These are phyloP conservation scores for Scopulariopsis brevicaulis DNA, from an alignment of 2,329 filamentous ascomycete species.

Conservation along the genomic window DNA sequence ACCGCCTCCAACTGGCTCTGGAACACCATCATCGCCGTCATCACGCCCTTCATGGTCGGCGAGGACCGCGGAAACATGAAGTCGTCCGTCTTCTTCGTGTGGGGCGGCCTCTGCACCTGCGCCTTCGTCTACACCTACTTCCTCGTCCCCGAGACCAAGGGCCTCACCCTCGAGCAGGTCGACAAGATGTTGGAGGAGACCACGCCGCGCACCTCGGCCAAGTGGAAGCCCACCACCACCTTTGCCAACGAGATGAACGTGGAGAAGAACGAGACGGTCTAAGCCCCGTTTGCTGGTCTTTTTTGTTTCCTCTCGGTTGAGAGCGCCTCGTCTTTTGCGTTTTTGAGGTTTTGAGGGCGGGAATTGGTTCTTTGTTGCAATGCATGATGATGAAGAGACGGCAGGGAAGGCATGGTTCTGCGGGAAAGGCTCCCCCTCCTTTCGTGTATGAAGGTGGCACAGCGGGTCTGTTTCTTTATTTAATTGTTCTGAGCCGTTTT, in stretches of 20 bases:
- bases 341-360: too few species aligned
- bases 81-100: conserved; percentile 64
- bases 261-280: not conserved
- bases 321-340: too few species aligned
- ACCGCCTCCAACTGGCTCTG: conserved; percentile 89
- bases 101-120: conserved; percentile 53
- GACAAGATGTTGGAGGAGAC: conserved; percentile 85
- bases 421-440: too few species aligned
- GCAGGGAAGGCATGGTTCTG: too few species aligned
- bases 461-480: too few species aligned
- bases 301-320: too few species aligned
- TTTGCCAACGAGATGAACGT: conserved; percentile 33
- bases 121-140: conserved; percentile 59
- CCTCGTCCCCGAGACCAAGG: conserved; percentile 65
- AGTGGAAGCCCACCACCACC: conserved; percentile 63
- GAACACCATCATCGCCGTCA: conserved; percentile 64
- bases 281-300: not conserved
- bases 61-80: conserved; percentile 48
- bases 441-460: too few species aligned
- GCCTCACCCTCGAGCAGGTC: conserved; percentile 67
- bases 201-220: conserved; percentile 62
- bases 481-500: not conserved
- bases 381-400: not conserved
- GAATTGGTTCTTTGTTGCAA: too few species aligned
- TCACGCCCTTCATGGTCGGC: conserved; percentile 63